Conservation (phyloP, 176 grass and related monocot species). For the Triticum timopheevii region DNA sequence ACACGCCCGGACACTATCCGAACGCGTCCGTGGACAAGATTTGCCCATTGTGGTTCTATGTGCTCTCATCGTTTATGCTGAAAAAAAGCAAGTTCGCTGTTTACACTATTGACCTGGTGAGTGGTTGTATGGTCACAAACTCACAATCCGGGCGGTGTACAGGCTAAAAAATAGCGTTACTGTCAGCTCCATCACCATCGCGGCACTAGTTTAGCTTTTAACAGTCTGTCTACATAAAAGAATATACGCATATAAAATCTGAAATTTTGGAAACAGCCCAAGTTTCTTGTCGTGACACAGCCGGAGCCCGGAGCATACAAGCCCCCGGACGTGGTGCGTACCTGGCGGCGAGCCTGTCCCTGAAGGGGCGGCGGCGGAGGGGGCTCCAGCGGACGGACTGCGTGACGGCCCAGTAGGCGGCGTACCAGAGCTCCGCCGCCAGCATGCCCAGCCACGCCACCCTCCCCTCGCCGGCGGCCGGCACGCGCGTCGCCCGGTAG, state of each 20-base stretch:
- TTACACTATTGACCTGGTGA: background rate
- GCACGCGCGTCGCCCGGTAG: slow-evolving; percentile 36
- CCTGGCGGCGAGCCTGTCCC: slow-evolving; percentile 63
- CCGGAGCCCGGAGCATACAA: too few species aligned
- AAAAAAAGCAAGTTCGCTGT: too few species aligned
- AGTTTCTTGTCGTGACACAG: too few species aligned
- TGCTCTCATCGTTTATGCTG: background rate
- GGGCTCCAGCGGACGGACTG: slow-evolving; percentile 71
- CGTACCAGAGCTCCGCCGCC: slow-evolving; percentile 67
- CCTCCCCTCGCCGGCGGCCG: slow-evolving; percentile 22
- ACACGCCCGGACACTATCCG: too few species aligned
- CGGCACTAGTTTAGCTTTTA: background rate
- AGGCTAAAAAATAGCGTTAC: background rate
- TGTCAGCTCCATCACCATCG: background rate
- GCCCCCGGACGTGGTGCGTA: background rate
- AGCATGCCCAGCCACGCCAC: slow-evolving; percentile 58
- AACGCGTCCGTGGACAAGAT: too few species aligned
- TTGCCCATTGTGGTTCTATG: too few species aligned
- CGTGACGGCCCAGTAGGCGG: slow-evolving; percentile 70
- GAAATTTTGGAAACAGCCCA: background rate
- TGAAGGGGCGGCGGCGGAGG: slow-evolving; percentile 45
- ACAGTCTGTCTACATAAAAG: background rate
- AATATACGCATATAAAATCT: background rate
- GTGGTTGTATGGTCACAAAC: background rate
- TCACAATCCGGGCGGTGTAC: background rate